phyloP scores from a whole-genome alignment of 208 protist species.

The Tritrichomonas foetus region DNA sequence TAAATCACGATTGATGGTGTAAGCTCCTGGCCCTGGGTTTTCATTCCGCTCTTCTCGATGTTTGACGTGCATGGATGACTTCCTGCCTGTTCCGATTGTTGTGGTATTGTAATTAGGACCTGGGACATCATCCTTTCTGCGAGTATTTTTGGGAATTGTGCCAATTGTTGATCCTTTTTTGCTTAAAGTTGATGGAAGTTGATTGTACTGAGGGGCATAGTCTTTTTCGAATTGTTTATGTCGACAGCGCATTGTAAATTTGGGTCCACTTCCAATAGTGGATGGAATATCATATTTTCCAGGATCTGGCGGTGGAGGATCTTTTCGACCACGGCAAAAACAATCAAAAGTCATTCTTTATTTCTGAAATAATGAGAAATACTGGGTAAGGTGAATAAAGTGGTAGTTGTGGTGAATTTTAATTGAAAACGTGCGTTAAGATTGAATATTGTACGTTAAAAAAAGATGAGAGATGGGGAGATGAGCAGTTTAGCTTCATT shows the following conservation, averaged over 20 bases:
- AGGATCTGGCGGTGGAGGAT: not conserved
- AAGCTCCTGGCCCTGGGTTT: not conserved
- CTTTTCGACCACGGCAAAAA: not conserved
- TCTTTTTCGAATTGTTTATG: not conserved
- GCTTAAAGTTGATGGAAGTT: not conserved
- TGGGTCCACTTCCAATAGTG: not conserved
- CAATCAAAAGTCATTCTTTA: constrained; percentile 5
- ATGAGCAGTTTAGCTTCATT: too few species aligned
- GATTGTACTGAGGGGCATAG: not conserved
- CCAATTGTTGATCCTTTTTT: not conserved
- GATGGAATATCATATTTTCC: not conserved
- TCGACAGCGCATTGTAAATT: not conserved
- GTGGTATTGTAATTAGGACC: not conserved
- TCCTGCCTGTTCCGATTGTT: not conserved
- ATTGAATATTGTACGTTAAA: too few species aligned
- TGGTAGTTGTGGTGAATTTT: too few species aligned
- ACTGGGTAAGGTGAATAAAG: too few species aligned
- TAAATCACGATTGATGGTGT: not conserved
- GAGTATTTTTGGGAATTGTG: too few species aligned
- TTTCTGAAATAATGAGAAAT: not conserved
- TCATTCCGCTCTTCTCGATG: not conserved
- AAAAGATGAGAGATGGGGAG: too few species aligned
- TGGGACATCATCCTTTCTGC: not conserved
- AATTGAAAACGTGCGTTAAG: too few species aligned
- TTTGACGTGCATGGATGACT: not conserved